Evolutionary conservation across 495 filamentous ascomycete species (phyloP).

Genomic region (Diplogelasinospora grovesii): DNA sequence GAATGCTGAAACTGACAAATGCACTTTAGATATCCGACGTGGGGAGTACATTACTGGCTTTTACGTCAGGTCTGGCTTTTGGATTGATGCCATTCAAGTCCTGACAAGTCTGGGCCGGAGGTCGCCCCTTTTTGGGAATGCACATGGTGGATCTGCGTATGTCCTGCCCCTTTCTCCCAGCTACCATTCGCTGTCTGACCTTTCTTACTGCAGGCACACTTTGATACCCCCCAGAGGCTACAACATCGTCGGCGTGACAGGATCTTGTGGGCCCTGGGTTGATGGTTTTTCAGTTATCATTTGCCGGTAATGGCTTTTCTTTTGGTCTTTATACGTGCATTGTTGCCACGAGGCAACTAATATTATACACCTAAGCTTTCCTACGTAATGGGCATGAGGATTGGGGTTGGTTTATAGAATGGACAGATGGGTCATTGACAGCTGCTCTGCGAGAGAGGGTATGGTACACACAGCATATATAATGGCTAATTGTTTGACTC

Average conservation of each 20-base stretch:
- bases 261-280: conserved; percentile 74
- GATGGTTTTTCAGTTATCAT: conserved; percentile 88
- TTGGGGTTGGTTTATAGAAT: too few relatives aligned
- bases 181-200: conserved; percentile 8
- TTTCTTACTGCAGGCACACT: conserved; percentile 73
- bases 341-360: too few relatives aligned
- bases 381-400: too few relatives aligned
- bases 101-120: conserved; percentile 80
- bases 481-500: too few relatives aligned
- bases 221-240: conserved; percentile 87
- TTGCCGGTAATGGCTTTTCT: too few relatives aligned
- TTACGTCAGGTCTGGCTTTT: conserved; percentile 69
- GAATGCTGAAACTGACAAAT: too few relatives aligned
- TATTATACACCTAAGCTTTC: too few relatives aligned
- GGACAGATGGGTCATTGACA: too few relatives aligned
- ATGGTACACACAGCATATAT: too few relatives aligned
- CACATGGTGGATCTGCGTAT: conserved; percentile 76
- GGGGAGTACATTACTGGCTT: conserved; percentile 89
- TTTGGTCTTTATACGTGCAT: too few relatives aligned
- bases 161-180: conserved; percentile 4
- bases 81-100: conserved; percentile 89
- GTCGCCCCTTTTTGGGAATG: conserved; percentile 80
- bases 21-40: conserved; percentile 62
- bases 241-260: conserved; percentile 79
- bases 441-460: too few relatives aligned